These are phyloP conservation scores for Coix lacrymajobi DNA, from an alignment of 176 grass and related monocot genomes.

Conservation along the genomic window DNA sequence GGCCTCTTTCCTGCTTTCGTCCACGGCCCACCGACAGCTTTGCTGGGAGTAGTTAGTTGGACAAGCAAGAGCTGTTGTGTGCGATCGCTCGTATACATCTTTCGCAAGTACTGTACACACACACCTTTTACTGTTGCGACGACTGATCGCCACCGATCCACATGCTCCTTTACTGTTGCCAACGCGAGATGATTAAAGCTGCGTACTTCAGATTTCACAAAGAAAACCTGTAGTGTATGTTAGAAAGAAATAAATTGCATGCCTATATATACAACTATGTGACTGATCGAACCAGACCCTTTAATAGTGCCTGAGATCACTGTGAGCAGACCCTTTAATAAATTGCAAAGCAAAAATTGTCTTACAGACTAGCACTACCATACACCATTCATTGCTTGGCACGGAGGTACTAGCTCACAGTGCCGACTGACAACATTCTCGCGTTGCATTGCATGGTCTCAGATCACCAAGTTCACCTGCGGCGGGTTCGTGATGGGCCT, in stretches of 20 bases:
- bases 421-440: neutral
- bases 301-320: neutral
- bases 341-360: neutral
- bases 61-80: neutral
- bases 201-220: neutral
- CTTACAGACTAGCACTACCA: neutral
- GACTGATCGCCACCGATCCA: neutral
- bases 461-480: slow-evolving; percentile 70
- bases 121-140: neutral
- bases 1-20: neutral
- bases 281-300: neutral
- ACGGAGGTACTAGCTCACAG: neutral
- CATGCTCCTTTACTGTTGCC: neutral
- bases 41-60: neutral
- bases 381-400: neutral
- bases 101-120: neutral
- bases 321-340: too few species aligned
- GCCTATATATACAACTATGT: neutral
- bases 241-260: neutral
- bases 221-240: neutral
- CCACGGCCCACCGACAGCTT: neutral
- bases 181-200: neutral
- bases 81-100: neutral
- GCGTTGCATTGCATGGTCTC: neutral
- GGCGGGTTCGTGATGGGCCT: slow-evolving; percentile 67